A percentile compares a stretch with the other conserved stretches of the same genome.
phyloP scores from a whole-genome alignment of 2,329 filamentous ascomycete species.

The Aciculosporium take region DNA sequence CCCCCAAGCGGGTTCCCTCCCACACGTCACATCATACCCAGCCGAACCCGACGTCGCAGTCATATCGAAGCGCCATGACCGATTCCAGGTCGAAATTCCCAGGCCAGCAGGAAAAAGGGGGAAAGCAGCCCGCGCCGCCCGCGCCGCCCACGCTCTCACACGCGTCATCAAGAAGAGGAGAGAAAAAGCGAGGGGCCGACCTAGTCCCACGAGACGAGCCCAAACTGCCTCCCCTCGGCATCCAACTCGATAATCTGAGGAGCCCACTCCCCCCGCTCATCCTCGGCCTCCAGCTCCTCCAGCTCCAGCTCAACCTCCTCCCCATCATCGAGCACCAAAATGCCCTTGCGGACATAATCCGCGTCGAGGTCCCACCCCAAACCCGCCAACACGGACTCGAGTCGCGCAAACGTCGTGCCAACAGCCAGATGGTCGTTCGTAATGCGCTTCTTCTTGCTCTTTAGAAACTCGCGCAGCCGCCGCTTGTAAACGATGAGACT shows the following conservation, averaged over 20 bases:
- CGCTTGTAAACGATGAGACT: conserved; percentile 40
- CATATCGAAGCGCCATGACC: no score
- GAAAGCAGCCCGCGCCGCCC: background rate
- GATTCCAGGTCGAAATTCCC: no score
- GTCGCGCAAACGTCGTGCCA: conserved; percentile 29
- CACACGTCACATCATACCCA: no score
- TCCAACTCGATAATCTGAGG: conserved; percentile 40
- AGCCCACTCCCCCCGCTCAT: conserved; percentile 38
- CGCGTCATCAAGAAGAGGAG: background rate
- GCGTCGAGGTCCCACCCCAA: conserved; percentile 43
- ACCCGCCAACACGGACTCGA: conserved; percentile 20
- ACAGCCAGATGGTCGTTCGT: conserved; percentile 29
- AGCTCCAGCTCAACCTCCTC: conserved; percentile 34
- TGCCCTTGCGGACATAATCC: conserved; percentile 33
- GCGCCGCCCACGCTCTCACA: background rate
- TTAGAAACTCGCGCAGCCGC: conserved; percentile 33
- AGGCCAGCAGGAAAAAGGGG: background rate
- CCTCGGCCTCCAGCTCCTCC: conserved; percentile 37
- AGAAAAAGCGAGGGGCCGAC: background rate
- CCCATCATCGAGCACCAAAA: conserved; percentile 37
- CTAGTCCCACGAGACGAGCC: conserved; percentile 34
- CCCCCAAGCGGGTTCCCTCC: no score
- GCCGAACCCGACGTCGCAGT: no score
- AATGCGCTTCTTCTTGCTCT: conserved; percentile 16
- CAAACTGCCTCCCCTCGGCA: conserved; percentile 35